A percentile compares a stretch with the other conserved stretches of the same genome.
phyloP scores from a whole-genome alignment of 2,329 filamentous ascomycete species.

The Fusarium citri region DNA sequence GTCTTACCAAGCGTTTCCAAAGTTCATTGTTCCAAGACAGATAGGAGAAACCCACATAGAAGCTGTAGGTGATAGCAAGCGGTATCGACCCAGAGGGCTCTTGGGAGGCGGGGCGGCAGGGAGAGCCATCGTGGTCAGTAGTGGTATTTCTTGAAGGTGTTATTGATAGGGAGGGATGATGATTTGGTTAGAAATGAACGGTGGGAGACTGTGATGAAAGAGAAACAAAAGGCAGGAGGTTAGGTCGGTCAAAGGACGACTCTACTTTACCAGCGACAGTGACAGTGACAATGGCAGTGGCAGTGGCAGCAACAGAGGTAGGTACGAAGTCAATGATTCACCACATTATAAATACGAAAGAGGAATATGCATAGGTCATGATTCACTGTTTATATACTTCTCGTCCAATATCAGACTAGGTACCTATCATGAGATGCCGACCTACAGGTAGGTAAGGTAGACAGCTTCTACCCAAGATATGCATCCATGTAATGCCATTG shows the following conservation, averaged over 20 bases:
- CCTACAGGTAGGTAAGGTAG: too few relatives aligned
- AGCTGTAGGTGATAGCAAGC: slow-evolving; percentile 73
- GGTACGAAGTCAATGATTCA: neutral
- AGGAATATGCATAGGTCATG: neutral
- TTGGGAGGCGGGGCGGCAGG: slow-evolving; percentile 62
- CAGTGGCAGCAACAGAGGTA: neutral
- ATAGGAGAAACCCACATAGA: slow-evolving; percentile 75
- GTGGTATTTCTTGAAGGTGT: neutral
- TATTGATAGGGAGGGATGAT: neutral
- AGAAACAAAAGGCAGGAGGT: neutral
- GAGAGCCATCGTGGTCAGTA: slow-evolving; percentile 35
- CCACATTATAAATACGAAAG: neutral
- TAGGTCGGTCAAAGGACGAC: neutral
- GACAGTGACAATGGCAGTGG: neutral
- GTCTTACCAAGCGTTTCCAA: slow-evolving; percentile 66
- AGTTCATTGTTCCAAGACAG: slow-evolving; percentile 73
- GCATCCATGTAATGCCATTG: neutral
- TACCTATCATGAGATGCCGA: neutral
- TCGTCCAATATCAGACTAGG: neutral
- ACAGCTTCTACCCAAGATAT: neutral
- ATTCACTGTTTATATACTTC: neutral
- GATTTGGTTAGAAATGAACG: neutral
- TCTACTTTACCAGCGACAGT: neutral
- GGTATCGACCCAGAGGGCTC: slow-evolving; percentile 72
- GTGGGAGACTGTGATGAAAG: neutral